phyloP scores from a whole-genome alignment of 2,329 filamentous ascomycete genomes.

The Alternaria alternata region DNA sequence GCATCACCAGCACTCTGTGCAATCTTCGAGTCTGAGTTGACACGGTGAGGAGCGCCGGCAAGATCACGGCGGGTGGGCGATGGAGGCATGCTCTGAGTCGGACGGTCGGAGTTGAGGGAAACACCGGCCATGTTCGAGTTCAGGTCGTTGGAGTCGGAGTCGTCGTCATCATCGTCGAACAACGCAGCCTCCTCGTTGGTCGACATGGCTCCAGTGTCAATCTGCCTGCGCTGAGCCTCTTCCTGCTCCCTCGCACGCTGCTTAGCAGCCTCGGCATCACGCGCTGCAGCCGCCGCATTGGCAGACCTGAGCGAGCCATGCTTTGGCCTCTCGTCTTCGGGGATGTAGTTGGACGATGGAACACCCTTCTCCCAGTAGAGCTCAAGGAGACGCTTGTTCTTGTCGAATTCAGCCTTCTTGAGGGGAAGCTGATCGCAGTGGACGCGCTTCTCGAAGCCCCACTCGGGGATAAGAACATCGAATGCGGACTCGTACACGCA shows the following conservation, averaged over 20 bases:
- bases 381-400: slow-evolving; percentile 92
- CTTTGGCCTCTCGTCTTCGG: slow-evolving; percentile 95
- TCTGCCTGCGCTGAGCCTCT: slow-evolving; percentile 90
- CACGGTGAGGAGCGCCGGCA: slow-evolving; percentile 77
- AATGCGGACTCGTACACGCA: slow-evolving; percentile 99
- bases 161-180: slow-evolving; percentile 92
- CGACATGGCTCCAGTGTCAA: slow-evolving; percentile 92
- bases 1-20: slow-evolving; percentile 71
- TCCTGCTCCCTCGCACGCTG: slow-evolving; percentile 85
- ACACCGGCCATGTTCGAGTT: slow-evolving; percentile 93
- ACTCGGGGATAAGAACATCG: slow-evolving; percentile 96
- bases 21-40: slow-evolving; percentile 93
- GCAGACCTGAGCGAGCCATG: slow-evolving; percentile 76
- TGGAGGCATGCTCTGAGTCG: slow-evolving; percentile 93
- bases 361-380: slow-evolving; percentile 99
- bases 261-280: slow-evolving; percentile 82
- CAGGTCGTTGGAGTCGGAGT: slow-evolving; percentile 80
- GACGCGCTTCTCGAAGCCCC: slow-evolving; percentile 98
- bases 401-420: slow-evolving; percentile 99
- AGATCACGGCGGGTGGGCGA: slow-evolving; percentile 82
- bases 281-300: slow-evolving; percentile 77
- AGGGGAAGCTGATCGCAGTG: slow-evolving; percentile 97
- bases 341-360: slow-evolving; percentile 92
- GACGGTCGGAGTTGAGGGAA: slow-evolving; percentile 81
- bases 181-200: slow-evolving; percentile 94